These are phyloP conservation scores for Alternaria gansuensis DNA, from an alignment of 2,329 filamentous ascomycete species.

Conservation along the genomic window DNA sequence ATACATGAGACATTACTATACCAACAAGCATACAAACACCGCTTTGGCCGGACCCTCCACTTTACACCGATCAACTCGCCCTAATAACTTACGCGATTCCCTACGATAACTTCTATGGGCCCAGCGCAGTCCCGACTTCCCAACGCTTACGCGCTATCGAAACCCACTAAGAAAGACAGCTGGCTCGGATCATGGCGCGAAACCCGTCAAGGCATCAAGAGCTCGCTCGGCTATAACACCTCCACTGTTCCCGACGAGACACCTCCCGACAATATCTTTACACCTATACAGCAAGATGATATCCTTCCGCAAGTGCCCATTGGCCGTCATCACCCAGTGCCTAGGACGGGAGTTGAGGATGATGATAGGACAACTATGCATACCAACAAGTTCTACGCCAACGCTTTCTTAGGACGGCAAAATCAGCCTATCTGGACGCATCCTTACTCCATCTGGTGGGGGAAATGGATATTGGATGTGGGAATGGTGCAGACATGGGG, in stretches of 20 bases:
- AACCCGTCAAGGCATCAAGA: slow-evolving; percentile 16
- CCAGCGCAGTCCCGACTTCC: slow-evolving; percentile 14
- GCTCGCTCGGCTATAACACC: slow-evolving; percentile 21
- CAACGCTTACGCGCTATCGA: background rate
- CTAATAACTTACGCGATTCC: background rate
- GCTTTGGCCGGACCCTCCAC: background rate
- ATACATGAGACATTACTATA: background rate
- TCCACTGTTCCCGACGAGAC: slow-evolving; percentile 13
- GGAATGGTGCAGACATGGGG: slow-evolving; percentile 63
- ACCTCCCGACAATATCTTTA: slow-evolving; percentile 52
- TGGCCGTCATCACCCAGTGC: slow-evolving; percentile 54
- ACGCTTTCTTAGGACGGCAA: slow-evolving; percentile 80
- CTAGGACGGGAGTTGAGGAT: slow-evolving; percentile 52
- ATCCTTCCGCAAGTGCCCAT: slow-evolving; percentile 55
- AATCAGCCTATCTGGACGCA: slow-evolving; percentile 75
- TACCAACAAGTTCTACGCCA: slow-evolving; percentile 77
- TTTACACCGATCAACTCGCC: background rate
- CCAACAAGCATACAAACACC: background rate
- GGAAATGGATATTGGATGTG: slow-evolving; percentile 59
- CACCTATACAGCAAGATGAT: slow-evolving; percentile 52
- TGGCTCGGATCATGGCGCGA: slow-evolving; percentile 22
- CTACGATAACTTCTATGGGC: slow-evolving; percentile 19
- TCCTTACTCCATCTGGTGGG: slow-evolving; percentile 62
- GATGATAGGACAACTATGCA: slow-evolving; percentile 60
- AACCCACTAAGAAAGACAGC: slow-evolving; percentile 12